A percentile compares a stretch with the other conserved stretches of the same genome.
Conservation (phyloP, 768 basidiomycete genomes). For the Tulasnella sp. region DNA sequence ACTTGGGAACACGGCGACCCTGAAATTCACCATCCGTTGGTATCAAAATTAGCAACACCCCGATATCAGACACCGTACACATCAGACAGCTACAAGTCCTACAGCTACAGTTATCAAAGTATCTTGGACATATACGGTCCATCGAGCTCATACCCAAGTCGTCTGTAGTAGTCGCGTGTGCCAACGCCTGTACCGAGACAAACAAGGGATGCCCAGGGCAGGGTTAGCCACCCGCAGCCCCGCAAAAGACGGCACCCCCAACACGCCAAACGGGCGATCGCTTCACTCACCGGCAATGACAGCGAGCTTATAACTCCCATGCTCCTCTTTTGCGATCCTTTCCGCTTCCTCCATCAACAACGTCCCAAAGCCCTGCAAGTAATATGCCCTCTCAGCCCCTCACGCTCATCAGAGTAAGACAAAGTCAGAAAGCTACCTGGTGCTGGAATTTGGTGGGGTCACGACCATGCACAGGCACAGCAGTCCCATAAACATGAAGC, state of each 20-base stretch:
- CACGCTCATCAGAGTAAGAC: too few relatives aligned
- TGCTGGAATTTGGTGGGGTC: constrained; percentile 99
- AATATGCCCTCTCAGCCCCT: background rate
- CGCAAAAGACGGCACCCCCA: background rate
- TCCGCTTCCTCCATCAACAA: constrained; percentile 99
- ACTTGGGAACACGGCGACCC: background rate
- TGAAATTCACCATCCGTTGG: background rate
- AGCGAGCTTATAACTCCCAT: constrained; percentile 92
- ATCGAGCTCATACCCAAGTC: constrained; percentile 89
- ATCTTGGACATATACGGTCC: constrained; percentile 98
- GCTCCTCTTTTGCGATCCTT: constrained; percentile 94
- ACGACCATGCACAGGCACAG: constrained; percentile 92
- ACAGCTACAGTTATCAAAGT: constrained; percentile 43
- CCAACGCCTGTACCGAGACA: constrained; percentile 64
- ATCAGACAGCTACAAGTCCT: background rate
- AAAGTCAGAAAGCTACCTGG: too few relatives aligned
- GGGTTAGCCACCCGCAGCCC: constrained; percentile 20
- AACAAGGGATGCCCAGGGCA: background rate
- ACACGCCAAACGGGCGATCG: background rate
- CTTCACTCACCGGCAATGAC: constrained; percentile 79
- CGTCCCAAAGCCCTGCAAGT: constrained; percentile 84
- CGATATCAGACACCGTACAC: background rate
- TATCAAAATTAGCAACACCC: constrained; percentile 9
- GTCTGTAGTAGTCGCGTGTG: constrained; percentile 93
- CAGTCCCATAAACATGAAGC: constrained; percentile 96